Conservation (phyloP, 2,329 filamentous ascomycete species). For the Monilinia laxa region DNA sequence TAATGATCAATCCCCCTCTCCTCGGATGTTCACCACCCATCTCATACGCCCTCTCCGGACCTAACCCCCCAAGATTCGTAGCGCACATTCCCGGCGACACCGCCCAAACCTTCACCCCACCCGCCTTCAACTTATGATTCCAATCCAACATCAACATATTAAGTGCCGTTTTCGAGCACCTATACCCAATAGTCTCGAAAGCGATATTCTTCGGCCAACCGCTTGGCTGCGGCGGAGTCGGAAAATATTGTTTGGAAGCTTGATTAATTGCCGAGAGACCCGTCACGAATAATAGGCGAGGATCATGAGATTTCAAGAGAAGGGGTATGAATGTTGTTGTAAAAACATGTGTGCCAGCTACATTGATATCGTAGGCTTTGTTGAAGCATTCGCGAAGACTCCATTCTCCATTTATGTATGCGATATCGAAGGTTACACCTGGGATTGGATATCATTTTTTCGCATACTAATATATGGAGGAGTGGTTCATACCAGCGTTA, state of each 20-base stretch:
- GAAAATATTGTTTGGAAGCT: slow-evolving; percentile 34
- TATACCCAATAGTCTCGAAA: slow-evolving; percentile 41
- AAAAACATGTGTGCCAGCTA: slow-evolving; percentile 37
- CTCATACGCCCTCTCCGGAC: no score
- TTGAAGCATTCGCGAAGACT: slow-evolving; percentile 35
- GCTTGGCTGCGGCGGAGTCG: slow-evolving; percentile 30
- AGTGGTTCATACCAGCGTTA: slow-evolving; percentile 29
- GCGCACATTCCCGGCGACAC: no score
- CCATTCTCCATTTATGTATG: slow-evolving; percentile 35
- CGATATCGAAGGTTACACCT: slow-evolving; percentile 39
- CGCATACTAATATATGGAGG: neutral
- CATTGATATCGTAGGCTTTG: slow-evolving; percentile 40
- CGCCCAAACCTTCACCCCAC: no score
- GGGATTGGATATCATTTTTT: slow-evolving; percentile 4
- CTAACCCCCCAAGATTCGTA: no score
- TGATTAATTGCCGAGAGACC: slow-evolving; percentile 43
- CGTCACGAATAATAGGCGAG: slow-evolving; percentile 49
- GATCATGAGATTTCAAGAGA: slow-evolving; percentile 45
- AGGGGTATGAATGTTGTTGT: slow-evolving; percentile 41
- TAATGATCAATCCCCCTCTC: no score
- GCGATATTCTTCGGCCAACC: slow-evolving; percentile 46
- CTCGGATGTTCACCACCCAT: no score
- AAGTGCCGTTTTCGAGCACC: slow-evolving; percentile 46
- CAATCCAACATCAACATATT: slow-evolving; percentile 53
- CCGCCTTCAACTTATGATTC: slow-evolving; percentile 45